Conservation (phyloP, 2,329 filamentous ascomycete species). For the Juglanconis oblonga region DNA sequence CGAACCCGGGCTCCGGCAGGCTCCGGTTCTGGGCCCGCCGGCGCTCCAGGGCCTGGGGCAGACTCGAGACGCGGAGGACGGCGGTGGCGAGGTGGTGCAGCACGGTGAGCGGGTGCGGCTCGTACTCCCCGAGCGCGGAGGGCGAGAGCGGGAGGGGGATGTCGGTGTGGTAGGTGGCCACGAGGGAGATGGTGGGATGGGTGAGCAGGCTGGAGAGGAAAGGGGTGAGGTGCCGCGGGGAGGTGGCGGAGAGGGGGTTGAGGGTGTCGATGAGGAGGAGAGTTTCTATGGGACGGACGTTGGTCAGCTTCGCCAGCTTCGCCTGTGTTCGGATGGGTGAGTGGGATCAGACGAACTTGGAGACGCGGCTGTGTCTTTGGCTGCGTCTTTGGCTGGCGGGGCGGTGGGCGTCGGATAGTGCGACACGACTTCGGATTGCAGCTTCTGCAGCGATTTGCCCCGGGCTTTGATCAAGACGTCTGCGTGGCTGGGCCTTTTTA, state of each 20-base stretch:
- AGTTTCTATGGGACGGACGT: conserved; percentile 46
- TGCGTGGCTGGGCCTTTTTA: conserved; percentile 60
- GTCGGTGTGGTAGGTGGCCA: conserved; percentile 82
- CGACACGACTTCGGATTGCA: conserved; percentile 59
- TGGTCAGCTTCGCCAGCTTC: conserved; percentile 21
- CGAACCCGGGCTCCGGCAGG: conserved; percentile 72
- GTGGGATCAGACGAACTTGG: conserved; percentile 38
- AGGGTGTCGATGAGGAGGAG: conserved; percentile 81
- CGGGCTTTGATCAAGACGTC: conserved; percentile 66
- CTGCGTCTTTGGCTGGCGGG: conserved; percentile 31
- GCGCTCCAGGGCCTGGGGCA: conserved; percentile 70
- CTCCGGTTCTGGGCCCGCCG: conserved; percentile 77
- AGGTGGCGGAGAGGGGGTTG: conserved; percentile 57
- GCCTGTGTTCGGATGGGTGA: conserved; percentile 5
- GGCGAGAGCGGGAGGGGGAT: conserved; percentile 55
- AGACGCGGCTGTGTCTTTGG: conserved; percentile 33
- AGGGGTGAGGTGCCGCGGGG: conserved; percentile 56
- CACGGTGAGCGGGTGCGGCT: conserved; percentile 67
- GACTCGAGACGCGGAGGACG: conserved; percentile 69
- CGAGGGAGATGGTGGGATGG: conserved; percentile 62
- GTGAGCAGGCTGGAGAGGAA: conserved; percentile 69
- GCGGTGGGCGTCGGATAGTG: conserved; percentile 43
- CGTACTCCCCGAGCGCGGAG: conserved; percentile 48
- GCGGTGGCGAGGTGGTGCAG: conserved; percentile 87
- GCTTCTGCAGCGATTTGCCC: conserved; percentile 52